A percentile compares a stretch with the other conserved stretches of the same genome.
Evolutionary conservation across 352 stramenopile genomes (phyloP).

Genomic region (Ophiocytium majus): DNA sequence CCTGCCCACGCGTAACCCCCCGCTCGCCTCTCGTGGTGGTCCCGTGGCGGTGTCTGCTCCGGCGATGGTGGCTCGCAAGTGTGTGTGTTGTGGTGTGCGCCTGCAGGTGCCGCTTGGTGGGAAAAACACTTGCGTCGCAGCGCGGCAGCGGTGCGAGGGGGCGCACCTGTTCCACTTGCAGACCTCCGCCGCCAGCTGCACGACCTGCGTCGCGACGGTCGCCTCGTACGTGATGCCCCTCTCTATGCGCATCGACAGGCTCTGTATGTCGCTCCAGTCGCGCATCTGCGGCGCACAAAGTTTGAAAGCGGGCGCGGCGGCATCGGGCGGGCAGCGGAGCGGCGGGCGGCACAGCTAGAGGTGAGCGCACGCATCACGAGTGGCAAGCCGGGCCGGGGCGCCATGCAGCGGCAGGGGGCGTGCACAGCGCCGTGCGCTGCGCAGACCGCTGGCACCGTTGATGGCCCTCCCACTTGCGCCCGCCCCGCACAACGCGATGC

Average conservation of each 20-base stretch:
- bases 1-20: background rate
- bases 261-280: constrained; percentile 22
- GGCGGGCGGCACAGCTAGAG: too few relatives aligned
- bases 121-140: constrained; percentile 30
- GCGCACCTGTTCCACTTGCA: constrained; percentile 53
- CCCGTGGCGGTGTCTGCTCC: constrained; percentile 22
- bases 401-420: too few relatives aligned
- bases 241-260: constrained; percentile 7
- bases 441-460: too few relatives aligned
- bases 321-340: too few relatives aligned
- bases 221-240: background rate
- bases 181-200: constrained; percentile 43
- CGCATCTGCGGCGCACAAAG: background rate
- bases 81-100: constrained; percentile 27
- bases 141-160: too few relatives aligned
- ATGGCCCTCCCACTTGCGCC: too few relatives aligned
- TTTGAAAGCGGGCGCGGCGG: too few relatives aligned
- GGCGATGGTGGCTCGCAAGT: background rate
- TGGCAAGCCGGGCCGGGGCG: too few relatives aligned
- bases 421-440: too few relatives aligned
- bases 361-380: too few relatives aligned
- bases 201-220: constrained; percentile 32
- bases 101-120: constrained; percentile 30
- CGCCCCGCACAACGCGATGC: too few relatives aligned
- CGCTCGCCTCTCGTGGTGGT: constrained; percentile 21